phyloP scores from a whole-genome alignment of 2,329 filamentous ascomycete species.

The Paraphaeosphaeria minitans region DNA sequence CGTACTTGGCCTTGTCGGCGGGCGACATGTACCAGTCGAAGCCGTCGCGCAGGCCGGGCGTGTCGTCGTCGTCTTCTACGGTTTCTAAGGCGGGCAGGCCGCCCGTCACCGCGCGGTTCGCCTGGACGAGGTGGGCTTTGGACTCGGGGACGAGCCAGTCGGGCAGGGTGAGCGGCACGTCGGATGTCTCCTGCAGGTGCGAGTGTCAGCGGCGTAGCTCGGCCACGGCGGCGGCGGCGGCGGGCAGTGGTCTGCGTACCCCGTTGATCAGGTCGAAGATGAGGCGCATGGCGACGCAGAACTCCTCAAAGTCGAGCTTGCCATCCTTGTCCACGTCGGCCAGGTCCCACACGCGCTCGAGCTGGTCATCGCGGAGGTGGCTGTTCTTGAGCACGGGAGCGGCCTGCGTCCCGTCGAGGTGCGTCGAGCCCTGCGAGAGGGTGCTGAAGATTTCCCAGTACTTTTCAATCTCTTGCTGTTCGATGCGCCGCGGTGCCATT shows the following conservation, averaged over 20 bases:
- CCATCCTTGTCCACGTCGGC: slow-evolving; percentile 97
- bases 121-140: slow-evolving; percentile 51
- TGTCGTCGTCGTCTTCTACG: slow-evolving; percentile 78
- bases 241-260: slow-evolving; percentile 54
- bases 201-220: background rate
- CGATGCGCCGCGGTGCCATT: slow-evolving; percentile 61
- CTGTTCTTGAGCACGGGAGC: slow-evolving; percentile 76
- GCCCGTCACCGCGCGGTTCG: slow-evolving; percentile 64
- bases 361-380: slow-evolving; percentile 75
- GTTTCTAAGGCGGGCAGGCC: slow-evolving; percentile 83
- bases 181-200: slow-evolving; percentile 68
- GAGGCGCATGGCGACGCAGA: slow-evolving; percentile 97
- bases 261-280: slow-evolving; percentile 98
- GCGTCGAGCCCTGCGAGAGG: slow-evolving; percentile 66
- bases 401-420: slow-evolving; percentile 71
- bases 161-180: slow-evolving; percentile 83
- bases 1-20: slow-evolving; percentile 87
- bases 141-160: slow-evolving; percentile 98
- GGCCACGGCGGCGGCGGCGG: background rate
- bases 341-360: slow-evolving; percentile 97
- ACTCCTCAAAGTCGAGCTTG: slow-evolving; percentile 98
- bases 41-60: slow-evolving; percentile 85
- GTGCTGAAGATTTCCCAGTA: slow-evolving; percentile 82
- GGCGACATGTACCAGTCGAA: slow-evolving; percentile 99
- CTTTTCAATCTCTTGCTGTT: slow-evolving; percentile 75